Percentiles rank a stretch among this genome's conserved stretches.
These are phyloP conservation scores for Butyriboletus loyo DNA, from an alignment of 768 basidiomycete species.

Conservation along the genomic window DNA sequence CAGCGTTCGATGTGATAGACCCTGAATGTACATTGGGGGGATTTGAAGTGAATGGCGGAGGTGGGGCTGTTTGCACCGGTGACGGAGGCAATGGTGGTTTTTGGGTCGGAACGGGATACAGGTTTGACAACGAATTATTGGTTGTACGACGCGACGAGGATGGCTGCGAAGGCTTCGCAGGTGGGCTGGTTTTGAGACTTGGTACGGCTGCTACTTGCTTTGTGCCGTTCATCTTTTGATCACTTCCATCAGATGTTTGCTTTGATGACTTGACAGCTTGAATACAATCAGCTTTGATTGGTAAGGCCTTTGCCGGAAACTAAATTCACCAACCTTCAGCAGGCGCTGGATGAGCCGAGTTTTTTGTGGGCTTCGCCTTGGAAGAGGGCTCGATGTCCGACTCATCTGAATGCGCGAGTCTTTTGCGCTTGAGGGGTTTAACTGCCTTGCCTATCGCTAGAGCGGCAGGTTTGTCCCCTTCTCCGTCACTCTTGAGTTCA, in stretches of 20 bases:
- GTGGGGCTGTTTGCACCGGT: not conserved
- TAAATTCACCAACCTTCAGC: slow-evolving; percentile 15
- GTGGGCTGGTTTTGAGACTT: not conserved
- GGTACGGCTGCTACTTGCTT: slow-evolving; percentile 3
- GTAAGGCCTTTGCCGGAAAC: not conserved
- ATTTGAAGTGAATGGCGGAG: not conserved
- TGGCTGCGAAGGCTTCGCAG: slow-evolving; percentile 1
- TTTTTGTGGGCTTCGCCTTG: slow-evolving; percentile 17
- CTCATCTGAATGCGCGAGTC: slow-evolving; percentile 22
- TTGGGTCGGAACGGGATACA: not conserved
- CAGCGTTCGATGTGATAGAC: not conserved
- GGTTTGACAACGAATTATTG: slow-evolving; percentile 20
- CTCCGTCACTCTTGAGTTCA: slow-evolving; percentile 31
- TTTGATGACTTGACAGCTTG: slow-evolving; percentile 16
- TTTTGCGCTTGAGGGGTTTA: slow-evolving; percentile 28
- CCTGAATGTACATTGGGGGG: not conserved
- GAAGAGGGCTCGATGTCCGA: slow-evolving; percentile 16
- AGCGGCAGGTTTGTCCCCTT: slow-evolving; percentile 30
- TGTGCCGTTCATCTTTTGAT: slow-evolving; percentile 1
- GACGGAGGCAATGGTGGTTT: not conserved
- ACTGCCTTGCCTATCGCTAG: slow-evolving; percentile 3
- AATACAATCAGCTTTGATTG: not conserved
- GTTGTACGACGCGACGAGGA: slow-evolving; percentile 12
- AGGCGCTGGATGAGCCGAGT: not conserved
- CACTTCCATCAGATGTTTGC: not conserved